A percentile compares a stretch with the other conserved stretches of the same genome.
phyloP scores from a whole-genome alignment of 768 basidiomycete species.

The Suillus clintonianus region DNA sequence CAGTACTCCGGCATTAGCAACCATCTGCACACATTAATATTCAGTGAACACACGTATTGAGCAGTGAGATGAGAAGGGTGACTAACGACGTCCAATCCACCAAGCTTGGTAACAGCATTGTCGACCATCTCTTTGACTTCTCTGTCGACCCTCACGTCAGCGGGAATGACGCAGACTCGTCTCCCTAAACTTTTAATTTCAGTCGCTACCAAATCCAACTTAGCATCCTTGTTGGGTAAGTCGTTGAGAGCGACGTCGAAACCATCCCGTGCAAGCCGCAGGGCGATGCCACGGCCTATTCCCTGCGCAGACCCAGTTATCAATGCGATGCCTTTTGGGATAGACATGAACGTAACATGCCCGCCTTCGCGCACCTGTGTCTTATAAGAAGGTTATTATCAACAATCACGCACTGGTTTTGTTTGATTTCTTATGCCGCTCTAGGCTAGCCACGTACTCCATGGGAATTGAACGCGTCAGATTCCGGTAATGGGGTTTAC shows the following conservation, averaged over 20 bases:
- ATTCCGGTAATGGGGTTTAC: too few species aligned
- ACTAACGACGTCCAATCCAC: conserved; percentile 16
- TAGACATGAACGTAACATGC: neutral
- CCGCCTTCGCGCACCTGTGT: too few species aligned
- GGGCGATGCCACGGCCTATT: conserved; percentile 36
- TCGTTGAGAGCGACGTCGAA: conserved; percentile 36
- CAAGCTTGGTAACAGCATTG: conserved; percentile 8
- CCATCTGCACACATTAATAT: neutral
- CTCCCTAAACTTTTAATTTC: conserved; percentile 13
- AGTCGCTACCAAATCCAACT: conserved; percentile 10
- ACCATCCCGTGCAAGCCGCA: conserved; percentile 36
- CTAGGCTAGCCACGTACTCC: too few species aligned
- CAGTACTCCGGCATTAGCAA: conserved; percentile 7
- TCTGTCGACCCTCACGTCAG: conserved; percentile 14
- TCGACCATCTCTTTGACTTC: conserved; percentile 15
- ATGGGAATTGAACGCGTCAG: too few species aligned
- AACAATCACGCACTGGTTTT: too few species aligned
- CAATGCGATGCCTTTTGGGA: conserved; percentile 28
- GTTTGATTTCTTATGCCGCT: too few species aligned
- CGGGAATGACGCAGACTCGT: neutral
- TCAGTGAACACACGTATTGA: neutral
- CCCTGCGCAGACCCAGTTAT: conserved; percentile 34
- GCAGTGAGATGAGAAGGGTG: neutral
- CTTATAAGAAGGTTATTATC: too few species aligned
- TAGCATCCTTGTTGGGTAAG: conserved; percentile 7